Percentiles rank a stretch among this genome's conserved stretches.
Conservation (phyloP, 2,329 filamentous ascomycete genomes). For the Fusarium sororula region DNA sequence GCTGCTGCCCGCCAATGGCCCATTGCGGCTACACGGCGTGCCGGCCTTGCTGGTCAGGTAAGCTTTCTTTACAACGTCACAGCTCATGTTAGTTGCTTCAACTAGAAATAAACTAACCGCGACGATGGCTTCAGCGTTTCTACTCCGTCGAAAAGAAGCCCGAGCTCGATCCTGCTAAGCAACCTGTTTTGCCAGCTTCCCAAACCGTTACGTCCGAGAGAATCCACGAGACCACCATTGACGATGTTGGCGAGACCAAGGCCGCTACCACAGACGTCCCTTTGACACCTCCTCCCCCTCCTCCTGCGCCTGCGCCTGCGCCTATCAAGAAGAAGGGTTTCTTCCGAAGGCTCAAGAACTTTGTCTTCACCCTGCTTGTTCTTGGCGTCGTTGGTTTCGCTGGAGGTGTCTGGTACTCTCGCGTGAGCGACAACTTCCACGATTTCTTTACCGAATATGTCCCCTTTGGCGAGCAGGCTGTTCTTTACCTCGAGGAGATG, state of each 20-base stretch:
- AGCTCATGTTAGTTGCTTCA: conserved; percentile 24
- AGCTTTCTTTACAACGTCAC: conserved; percentile 50
- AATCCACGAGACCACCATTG: conserved; percentile 51
- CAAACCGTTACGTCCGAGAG: conserved; percentile 61
- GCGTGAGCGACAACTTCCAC: conserved; percentile 97
- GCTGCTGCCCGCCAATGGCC: conserved; percentile 69
- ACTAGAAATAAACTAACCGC: conserved; percentile 45
- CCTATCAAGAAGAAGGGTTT: conserved; percentile 68
- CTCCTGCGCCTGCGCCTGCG: conserved; percentile 48
- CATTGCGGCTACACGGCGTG: conserved; percentile 48
- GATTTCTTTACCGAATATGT: conserved; percentile 99
- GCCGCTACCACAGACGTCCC: conserved; percentile 50
- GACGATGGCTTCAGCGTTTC: conserved; percentile 57
- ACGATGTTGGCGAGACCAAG: conserved; percentile 51
- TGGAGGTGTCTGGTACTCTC: conserved; percentile 90
- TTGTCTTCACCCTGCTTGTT: conserved; percentile 79
- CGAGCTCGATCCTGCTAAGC: conserved; percentile 58
- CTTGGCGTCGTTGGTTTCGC: conserved; percentile 82
- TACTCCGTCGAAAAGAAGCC: conserved; percentile 66
- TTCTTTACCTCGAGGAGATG: conserved; percentile 94
- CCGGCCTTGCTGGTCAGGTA: conserved; percentile 46
- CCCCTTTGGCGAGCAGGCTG: conserved; percentile 92
- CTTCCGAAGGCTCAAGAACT: conserved; percentile 77
- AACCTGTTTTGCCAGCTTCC: conserved; percentile 62
- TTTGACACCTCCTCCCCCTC: conserved; percentile 44